phyloP scores from a whole-genome alignment of 2,329 filamentous ascomycete genomes.

The Periconia digitata region DNA sequence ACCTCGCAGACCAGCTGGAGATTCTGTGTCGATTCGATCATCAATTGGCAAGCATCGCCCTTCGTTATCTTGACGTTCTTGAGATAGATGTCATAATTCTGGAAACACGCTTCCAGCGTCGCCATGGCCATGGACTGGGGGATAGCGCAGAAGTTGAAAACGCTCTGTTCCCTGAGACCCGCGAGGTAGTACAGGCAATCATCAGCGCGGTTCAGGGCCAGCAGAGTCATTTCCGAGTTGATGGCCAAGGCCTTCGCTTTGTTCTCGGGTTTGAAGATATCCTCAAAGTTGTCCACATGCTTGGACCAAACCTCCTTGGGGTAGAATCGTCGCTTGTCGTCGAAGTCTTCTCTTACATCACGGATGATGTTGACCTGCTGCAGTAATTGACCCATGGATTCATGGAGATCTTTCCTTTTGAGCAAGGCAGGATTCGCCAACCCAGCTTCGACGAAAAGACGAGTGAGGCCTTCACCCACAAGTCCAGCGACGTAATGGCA shows the following conservation, averaged over 20 bases:
- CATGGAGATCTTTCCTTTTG: conserved; percentile 76
- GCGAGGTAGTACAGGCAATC: conserved; percentile 99
- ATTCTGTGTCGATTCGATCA: conserved; percentile 93
- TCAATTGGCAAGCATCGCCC: conserved; percentile 86
- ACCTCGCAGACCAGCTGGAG: conserved; percentile 76
- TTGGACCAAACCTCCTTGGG: conserved; percentile 97
- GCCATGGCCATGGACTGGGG: conserved; percentile 98
- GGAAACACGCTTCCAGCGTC: conserved; percentile 87
- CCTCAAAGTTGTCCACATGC: conserved; percentile 85
- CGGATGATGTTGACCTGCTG: conserved; percentile 99
- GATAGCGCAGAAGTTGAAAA: conserved; percentile 98
- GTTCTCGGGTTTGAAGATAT: conserved; percentile 83
- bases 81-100: conserved; percentile 83
- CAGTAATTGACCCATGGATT: conserved; percentile 96
- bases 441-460: conserved; percentile 82
- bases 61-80: conserved; percentile 96
- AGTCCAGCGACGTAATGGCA: conserved; percentile 98
- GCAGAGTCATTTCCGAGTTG: conserved; percentile 91
- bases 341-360: conserved; percentile 86
- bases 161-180: conserved; percentile 89
- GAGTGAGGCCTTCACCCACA: conserved; percentile 91
- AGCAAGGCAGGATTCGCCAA: conserved; percentile 85
- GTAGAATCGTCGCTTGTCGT: conserved; percentile 89
- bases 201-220: conserved; percentile 81
- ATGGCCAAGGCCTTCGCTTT: conserved; percentile 77